A percentile compares a stretch with the other conserved stretches of the same genome.
Conservation (phyloP, 495 filamentous ascomycete genomes). For the Zalerion maritima region DNA sequence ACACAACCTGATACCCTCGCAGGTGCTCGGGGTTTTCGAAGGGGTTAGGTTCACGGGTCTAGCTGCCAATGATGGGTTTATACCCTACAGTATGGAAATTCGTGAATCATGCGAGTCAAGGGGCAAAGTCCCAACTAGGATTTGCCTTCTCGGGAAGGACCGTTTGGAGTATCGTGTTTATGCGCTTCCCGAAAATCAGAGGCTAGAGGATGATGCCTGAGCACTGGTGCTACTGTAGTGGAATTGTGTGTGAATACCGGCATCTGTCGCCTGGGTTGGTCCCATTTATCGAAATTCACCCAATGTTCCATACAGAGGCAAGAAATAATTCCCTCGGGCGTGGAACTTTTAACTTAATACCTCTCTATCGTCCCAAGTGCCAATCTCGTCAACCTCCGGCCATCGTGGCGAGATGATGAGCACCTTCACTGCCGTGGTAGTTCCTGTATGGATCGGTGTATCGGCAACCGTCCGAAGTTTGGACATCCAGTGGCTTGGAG, state of each 20-base stretch:
- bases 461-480: conserved; percentile 1
- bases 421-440: no score
- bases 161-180: conserved; percentile 27
- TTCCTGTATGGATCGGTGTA: neutral
- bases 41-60: conserved; percentile 14
- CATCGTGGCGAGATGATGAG: no score
- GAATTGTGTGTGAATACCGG: neutral
- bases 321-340: conserved; percentile 5
- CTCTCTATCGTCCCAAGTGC: no score
- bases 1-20: conserved; percentile 13
- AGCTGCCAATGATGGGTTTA: conserved; percentile 19
- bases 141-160: conserved; percentile 32
- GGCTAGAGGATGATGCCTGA: neutral
- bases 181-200: conserved; percentile 17
- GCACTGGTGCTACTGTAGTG: neutral
- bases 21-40: conserved; percentile 9
- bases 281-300: neutral
- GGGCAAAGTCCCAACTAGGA: conserved; percentile 22
- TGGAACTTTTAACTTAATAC: neutral
- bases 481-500: neutral
- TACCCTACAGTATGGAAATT: conserved; percentile 32
- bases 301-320: neutral
- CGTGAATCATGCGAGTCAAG: conserved; percentile 18
- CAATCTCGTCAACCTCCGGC: no score
- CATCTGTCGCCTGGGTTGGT: neutral